Base-by-base conservation (phyloP, 345 rosid species). In the Erysimum cheiranthoides region DNA sequence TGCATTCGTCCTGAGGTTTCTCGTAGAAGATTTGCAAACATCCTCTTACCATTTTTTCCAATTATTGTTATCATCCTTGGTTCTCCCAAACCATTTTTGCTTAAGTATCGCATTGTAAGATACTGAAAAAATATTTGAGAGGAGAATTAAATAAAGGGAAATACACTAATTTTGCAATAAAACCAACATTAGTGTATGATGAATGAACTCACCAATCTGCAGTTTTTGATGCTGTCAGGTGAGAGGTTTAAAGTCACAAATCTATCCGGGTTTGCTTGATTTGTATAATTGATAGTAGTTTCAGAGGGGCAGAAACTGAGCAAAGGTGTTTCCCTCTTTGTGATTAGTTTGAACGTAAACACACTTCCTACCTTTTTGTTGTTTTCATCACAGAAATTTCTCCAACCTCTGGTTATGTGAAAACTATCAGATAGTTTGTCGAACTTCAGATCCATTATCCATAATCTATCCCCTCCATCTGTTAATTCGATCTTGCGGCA, bases 401-500 rank as follows among this genome's bases (percentile, higher is more conserved):
- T 73, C 71, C 64, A 73, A 42, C 77, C 77, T 73, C 43, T 21
- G 11, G 4, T 64, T 32, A 73, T 64, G 43, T 10, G 31, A 27
- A 63, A 64, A 5, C 45, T 12, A 17, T 6, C 16, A 31, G 43
- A 73, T 5, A 8, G 18, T 73, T 62, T 31, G 42, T 71, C 4
- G 67, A 60, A 71, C 49, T 12, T 71, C 39, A 39, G 25, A 52
- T 63, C 69, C 35, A 73, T 13, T 43, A 40, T 63, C 77, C 77
- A 73, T 63, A 70, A 52, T 31, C 34, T 63, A 30, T 32, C 62
- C 25, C 27, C 8, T 30, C 17, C 75, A 71, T 71, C 50, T 4
- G 68, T 35, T 61, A 71, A 27, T 50, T 49, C 60, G 50, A 71
- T 61, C 68, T 71, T 50, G 49, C 39, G 14, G 30, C 11, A 61